These are phyloP conservation scores for Verticillium nonalfalfae DNA, from an alignment of 2,329 filamentous ascomycete genomes.

Conservation along the genomic window DNA sequence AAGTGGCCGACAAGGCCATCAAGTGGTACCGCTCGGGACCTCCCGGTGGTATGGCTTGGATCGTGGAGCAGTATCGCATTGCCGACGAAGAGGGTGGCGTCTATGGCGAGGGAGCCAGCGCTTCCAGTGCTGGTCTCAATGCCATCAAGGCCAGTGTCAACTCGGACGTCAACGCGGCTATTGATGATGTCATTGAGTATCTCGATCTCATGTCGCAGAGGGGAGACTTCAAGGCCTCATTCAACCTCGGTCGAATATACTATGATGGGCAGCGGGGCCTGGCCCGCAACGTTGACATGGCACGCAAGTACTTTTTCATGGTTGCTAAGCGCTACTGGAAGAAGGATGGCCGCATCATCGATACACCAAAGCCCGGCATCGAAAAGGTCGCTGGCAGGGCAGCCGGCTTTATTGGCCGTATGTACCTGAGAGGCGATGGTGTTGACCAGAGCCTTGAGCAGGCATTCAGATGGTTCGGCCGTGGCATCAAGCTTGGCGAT, in stretches of 20 bases:
- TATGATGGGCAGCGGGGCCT: conserved; percentile 80
- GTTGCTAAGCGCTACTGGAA: conserved; percentile 79
- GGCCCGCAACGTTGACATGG: conserved; percentile 64
- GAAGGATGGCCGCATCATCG: conserved; percentile 66
- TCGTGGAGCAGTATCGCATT: conserved; percentile 74
- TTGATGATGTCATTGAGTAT: conserved; percentile 94
- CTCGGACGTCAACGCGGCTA: conserved; percentile 75
- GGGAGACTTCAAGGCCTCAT: conserved; percentile 80
- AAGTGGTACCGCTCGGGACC: conserved; percentile 82
- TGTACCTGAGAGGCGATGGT: conserved; percentile 85
- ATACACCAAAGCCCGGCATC: conserved; percentile 62
- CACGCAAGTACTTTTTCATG: conserved; percentile 74
- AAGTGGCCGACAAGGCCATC: conserved; percentile 89
- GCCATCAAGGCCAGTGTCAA: conserved; percentile 67
- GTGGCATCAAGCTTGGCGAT: conserved; percentile 70
- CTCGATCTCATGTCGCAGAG: conserved; percentile 85
- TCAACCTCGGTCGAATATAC: conserved; percentile 77
- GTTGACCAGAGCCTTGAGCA: conserved; percentile 71
- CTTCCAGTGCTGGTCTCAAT: conserved; percentile 77
- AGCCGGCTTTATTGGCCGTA: conserved; percentile 80
- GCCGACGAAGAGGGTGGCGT: conserved; percentile 88
- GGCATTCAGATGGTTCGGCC: conserved; percentile 77
- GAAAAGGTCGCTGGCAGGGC: conserved; percentile 78
- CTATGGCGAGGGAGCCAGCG: conserved; percentile 92
- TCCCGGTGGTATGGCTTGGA: conserved; percentile 75